A percentile compares a stretch with the other conserved stretches of the same genome.
These are phyloP conservation scores for Verruconis gallopava DNA, from an alignment of 2,329 filamentous ascomycete species.

Conservation along the genomic window DNA sequence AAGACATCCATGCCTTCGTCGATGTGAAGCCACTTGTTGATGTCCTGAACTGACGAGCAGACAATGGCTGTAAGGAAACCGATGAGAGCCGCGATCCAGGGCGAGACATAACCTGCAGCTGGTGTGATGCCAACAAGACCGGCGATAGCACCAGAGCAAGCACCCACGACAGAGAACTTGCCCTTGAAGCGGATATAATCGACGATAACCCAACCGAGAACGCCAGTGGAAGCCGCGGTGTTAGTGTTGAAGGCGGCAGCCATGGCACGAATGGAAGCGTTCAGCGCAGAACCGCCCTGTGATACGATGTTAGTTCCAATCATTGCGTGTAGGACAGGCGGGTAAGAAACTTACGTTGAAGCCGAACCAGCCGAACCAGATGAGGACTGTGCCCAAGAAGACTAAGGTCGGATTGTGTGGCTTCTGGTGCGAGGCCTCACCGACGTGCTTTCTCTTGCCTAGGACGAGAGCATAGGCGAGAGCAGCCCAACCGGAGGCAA, in stretches of 20 bases:
- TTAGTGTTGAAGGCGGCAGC: constrained; percentile 46
- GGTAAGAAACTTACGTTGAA: constrained; percentile 33
- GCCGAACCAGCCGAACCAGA: constrained; percentile 52
- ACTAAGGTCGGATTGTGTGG: constrained; percentile 52
- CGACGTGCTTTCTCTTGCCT: constrained; percentile 41
- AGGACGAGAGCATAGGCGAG: constrained; percentile 52
- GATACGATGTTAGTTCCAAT: background rate
- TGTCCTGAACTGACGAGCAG: constrained; percentile 36
- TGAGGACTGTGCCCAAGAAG: constrained; percentile 50
- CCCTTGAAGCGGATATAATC: constrained; percentile 40
- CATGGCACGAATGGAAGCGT: constrained; percentile 40
- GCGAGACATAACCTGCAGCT: constrained; percentile 39
- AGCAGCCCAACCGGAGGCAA: constrained; percentile 49
- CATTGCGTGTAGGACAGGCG: background rate
- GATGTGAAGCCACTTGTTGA: constrained; percentile 42
- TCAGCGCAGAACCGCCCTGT: constrained; percentile 38
- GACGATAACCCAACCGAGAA: constrained; percentile 41
- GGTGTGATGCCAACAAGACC: constrained; percentile 49
- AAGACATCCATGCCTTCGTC: constrained; percentile 49
- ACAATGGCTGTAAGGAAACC: constrained; percentile 42
- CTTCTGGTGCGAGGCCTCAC: constrained; percentile 38
- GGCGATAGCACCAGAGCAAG: constrained; percentile 45
- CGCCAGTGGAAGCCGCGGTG: constrained; percentile 39
- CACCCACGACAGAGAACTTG: constrained; percentile 42
- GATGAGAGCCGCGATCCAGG: constrained; percentile 42